These are phyloP conservation scores for Erodium texanum DNA, from an alignment of 441 rosid genomes.

Conservation along the genomic window DNA sequence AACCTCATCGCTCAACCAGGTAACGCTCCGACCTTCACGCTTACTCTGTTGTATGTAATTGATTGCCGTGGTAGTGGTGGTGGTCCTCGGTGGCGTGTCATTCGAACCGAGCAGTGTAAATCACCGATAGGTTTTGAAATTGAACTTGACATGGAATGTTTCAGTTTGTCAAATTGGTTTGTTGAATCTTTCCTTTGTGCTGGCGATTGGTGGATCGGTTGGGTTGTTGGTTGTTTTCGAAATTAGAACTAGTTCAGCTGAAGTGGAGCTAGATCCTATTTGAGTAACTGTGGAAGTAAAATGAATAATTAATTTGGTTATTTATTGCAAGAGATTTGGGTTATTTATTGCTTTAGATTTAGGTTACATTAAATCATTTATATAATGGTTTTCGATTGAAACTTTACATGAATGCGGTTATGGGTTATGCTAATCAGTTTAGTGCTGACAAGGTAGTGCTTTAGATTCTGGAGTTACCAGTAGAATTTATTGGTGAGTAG, in stretches of 20 bases:
- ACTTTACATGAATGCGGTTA: background rate
- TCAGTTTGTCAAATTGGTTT: background rate
- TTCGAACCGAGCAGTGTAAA: no score
- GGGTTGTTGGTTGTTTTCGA: no score
- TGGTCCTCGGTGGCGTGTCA: background rate
- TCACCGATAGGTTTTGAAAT: background rate
- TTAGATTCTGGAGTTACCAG: background rate
- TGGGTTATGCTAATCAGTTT: background rate
- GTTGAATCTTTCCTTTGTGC: background rate
- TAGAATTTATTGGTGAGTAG: background rate
- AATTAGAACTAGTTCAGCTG: background rate
- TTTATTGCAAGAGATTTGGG: slow-evolving; percentile 2
- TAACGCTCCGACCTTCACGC: slow-evolving; percentile 7
- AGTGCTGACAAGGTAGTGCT: background rate
- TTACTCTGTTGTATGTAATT: background rate
- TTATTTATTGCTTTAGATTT: background rate
- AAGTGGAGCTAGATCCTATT: background rate
- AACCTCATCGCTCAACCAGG: slow-evolving; percentile 36
- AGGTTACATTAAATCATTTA: background rate
- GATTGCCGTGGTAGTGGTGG: background rate
- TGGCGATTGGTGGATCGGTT: background rate
- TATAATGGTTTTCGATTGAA: background rate
- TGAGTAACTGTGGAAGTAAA: background rate
- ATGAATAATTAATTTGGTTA: background rate
- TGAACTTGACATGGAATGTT: background rate